Base-by-base conservation (phyloP, 2,329 filamentous ascomycete genomes). In the Penicillium sp. region DNA sequence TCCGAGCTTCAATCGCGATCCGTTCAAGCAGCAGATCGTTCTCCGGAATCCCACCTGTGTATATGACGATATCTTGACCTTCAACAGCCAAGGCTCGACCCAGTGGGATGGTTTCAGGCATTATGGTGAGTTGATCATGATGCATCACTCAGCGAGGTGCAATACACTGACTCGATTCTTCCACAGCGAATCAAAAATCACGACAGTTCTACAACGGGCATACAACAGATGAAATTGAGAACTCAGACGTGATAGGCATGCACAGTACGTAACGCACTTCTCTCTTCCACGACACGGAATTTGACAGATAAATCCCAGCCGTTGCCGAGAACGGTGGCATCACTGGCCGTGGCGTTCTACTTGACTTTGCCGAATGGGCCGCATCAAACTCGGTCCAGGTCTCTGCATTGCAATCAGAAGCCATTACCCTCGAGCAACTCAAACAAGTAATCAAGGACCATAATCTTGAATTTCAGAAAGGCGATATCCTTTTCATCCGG, bases 81-180 rank as follows among this genome's bases (percentile, higher is more conserved):
- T 63, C 15, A 64, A 63, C 30, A 62, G 51, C 12, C 62, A 64
- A 26, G 56, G 59, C 0, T 63, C 59, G 9, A 61, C 55, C 2
- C 62, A 64, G 24, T 64, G 62, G 62, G 62, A 64, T 55, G 62
- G 62, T 0, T 63, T 64, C 10, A 52, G 62, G 39, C 62, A 64
- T 42, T 64, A 64, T 36, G 62, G 59, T 63, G 12, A 34, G 40
- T 18, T 9, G 3, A 9, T 23, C 3, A 7, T 26, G 15, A 17
- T 12, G 2, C 15, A 12, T 7, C 13, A 24, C 12, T 3, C 5
- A 10, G 18, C 8, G 2, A 2, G 3, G 7, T 3, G 12, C 7
- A 7, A 29, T 4, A 21, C 10, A 29, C 32, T 51, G 13, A 46
- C 21, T 7, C 15, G 7, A 8, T 2, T 3, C 20, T 34, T 23